Evolutionary conservation across 23 red algal species (phyloP).

Genomic region (Gracilaria caudata): DNA sequence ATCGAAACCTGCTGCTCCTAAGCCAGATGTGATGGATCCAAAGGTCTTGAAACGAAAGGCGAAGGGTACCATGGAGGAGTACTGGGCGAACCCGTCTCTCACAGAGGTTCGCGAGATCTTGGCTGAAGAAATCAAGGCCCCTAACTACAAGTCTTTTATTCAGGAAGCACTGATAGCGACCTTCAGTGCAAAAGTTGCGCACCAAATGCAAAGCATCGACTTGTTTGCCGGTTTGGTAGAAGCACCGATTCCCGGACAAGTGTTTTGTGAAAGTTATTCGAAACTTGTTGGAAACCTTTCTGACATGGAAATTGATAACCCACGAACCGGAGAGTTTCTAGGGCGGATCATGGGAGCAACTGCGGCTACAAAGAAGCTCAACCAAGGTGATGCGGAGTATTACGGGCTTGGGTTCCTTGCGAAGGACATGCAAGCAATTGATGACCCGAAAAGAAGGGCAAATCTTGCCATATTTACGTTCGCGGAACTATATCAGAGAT

Average conservation of each 20-base stretch:
- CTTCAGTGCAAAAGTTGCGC: slow-evolving; percentile 36
- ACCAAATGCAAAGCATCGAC: slow-evolving; percentile 33
- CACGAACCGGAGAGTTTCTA: slow-evolving; percentile 52
- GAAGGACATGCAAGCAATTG: slow-evolving; percentile 21
- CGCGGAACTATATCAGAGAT: slow-evolving; percentile 32
- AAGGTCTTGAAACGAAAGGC: slow-evolving; percentile 34
- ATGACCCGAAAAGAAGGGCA: slow-evolving; percentile 41
- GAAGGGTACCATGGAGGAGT: slow-evolving; percentile 46
- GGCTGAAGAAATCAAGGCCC: slow-evolving; percentile 50
- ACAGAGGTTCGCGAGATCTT: slow-evolving; percentile 39
- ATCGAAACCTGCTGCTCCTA: slow-evolving; percentile 33
- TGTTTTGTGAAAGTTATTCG: slow-evolving; percentile 24
- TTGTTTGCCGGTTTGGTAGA: slow-evolving; percentile 50
- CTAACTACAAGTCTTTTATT: slow-evolving; percentile 60
- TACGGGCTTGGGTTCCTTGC: slow-evolving; percentile 66
- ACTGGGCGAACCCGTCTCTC: slow-evolving; percentile 10
- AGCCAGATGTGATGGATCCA: slow-evolving; percentile 48
- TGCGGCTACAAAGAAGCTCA: slow-evolving; percentile 37
- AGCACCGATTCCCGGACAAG: neutral
- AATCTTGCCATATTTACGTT: slow-evolving; percentile 56
- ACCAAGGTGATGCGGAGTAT: neutral
- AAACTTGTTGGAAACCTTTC: slow-evolving; percentile 37
- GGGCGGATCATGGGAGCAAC: slow-evolving; percentile 42
- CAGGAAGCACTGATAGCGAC: slow-evolving; percentile 54
- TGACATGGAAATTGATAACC: slow-evolving; percentile 79